Conservation (phyloP, 2,329 filamentous ascomycete species). For the Talaromyces sp. region DNA sequence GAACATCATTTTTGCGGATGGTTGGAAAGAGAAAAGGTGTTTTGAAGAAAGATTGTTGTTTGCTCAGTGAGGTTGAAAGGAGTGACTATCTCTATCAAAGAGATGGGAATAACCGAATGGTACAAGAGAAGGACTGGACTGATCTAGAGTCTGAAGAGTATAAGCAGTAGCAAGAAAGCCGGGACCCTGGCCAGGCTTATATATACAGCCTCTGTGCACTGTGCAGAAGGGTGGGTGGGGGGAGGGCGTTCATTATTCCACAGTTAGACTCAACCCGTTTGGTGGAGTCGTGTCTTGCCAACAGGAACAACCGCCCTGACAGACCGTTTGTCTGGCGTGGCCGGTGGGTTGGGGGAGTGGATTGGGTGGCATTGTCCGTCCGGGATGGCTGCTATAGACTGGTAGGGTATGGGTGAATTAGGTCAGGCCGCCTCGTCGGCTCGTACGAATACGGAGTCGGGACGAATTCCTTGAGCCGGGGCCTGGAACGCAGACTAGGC, state of each 20-base stretch:
- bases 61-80: conserved; percentile 6
- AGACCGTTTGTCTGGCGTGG: neutral
- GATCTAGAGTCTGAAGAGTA: neutral
- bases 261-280: neutral
- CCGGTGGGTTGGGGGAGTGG: neutral
- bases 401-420: neutral
- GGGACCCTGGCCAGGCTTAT: neutral
- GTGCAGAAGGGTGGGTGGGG: neutral
- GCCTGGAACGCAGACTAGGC: neutral
- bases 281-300: neutral
- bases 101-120: neutral
- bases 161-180: neutral
- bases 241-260: neutral
- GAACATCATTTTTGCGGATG: conserved; percentile 27
- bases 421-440: too few relatives aligned
- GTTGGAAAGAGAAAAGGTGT: neutral
- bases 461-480: neutral
- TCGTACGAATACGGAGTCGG: neutral
- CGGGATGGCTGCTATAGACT: neutral
- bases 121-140: conserved; percentile 9
- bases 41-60: conserved; percentile 2
- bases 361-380: neutral
- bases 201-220: neutral
- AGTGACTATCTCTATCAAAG: conserved; percentile 12
- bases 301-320: neutral